Base-by-base conservation (phyloP, 257 asterid species). In the Pogostemon cablin region DNA sequence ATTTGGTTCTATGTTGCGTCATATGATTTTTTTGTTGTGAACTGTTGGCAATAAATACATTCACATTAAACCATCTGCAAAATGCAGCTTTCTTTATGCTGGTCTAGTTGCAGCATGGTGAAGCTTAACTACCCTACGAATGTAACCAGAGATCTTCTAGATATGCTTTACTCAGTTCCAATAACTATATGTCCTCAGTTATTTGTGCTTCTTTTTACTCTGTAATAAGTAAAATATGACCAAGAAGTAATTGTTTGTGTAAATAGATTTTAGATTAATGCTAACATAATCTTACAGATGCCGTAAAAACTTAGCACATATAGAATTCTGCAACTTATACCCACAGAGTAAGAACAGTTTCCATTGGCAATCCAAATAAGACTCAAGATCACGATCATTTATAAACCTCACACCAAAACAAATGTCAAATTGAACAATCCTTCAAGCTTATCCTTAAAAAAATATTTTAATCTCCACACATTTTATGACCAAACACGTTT, bases 351-450 rank as follows among this genome's bases (percentile, higher is more conserved):
- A 72, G 71, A 63, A 52, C 35, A n/a, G 32, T 9, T 46, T n/a
- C 25, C 47, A 56, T 32, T 48, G 2, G 17, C 8, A 20, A 38
- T 60, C 50, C 62, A 39, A 61, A 34, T 39, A 9, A 25, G 35
- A 71, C 34, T 71, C 44, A 62, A 40, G 52, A 38, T 39, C 68
- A 37, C 53, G 46, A 43, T 46, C 35, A 57, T 58, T 43, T 40
- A 41, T 37, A 55, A 25, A 41, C 55, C 35, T 42, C 41, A 20
- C 55, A 9, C 25, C n/a, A 54, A 34, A 25, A 20, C 9, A 4
- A 68, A 39, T 1, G 10, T 58, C 7, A 41, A 9, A 42, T 17
- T 5, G 4, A 59, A 59, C 44, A 61, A 60, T 71, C 49, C 41
- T 20, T 61, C 64, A 39, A 52, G 10, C 8, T 47, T 35, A 41